Evolutionary conservation across 2,329 filamentous ascomycete genomes (phyloP), one percentile per base, ranked within the genome.

Genomic region (Fusarium drepaniforme): DNA sequence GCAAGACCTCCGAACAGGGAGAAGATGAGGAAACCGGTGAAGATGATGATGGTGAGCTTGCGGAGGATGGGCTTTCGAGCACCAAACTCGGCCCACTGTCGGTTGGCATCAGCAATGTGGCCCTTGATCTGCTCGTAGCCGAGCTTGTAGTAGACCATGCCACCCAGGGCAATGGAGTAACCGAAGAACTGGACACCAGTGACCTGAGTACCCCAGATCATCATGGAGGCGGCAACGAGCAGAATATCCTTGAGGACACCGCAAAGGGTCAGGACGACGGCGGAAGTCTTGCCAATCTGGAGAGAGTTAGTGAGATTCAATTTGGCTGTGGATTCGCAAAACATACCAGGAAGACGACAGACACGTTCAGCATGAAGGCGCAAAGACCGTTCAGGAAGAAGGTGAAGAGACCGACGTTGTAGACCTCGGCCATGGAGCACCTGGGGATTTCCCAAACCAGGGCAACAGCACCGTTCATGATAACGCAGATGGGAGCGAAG

Each of bases 221-320:
- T 83, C 91, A 96, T 95, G 72, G 93, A 95, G 56, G 93, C 93
- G 64, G 88, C 86, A 70, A 97, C 94, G 61, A 97, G 92, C 79
- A 97, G 89, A 69, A 97, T 94, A 84, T 97, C 94, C 89, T 96
- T 97, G 74, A 97, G 91, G 44, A 97, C 94, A 86, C 94, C 94
- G 81, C 93, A 96, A 57, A 97, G 92, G 37, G 94, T 97, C 80
- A 97, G 92, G 78, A 96, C 93, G 65, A 97, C 92, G 63, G 94
- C 94, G 1, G 94, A 96, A 18, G 94, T 96, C 88, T 94, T 96
- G 86, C 94, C 94, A 81, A 97, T 96, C 93, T 96, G 38, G 5
- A n/a, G n/a, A 2, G 2, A 13, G 70, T 86, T 79, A 85, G 79
- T 28, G 25, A 8, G n/a, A 33, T 56, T 56, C 49, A 8, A 37